These are phyloP conservation scores for Austroboletus niveus DNA, from an alignment of 1,284 basidiomycete genomes.

Conservation along the genomic window DNA sequence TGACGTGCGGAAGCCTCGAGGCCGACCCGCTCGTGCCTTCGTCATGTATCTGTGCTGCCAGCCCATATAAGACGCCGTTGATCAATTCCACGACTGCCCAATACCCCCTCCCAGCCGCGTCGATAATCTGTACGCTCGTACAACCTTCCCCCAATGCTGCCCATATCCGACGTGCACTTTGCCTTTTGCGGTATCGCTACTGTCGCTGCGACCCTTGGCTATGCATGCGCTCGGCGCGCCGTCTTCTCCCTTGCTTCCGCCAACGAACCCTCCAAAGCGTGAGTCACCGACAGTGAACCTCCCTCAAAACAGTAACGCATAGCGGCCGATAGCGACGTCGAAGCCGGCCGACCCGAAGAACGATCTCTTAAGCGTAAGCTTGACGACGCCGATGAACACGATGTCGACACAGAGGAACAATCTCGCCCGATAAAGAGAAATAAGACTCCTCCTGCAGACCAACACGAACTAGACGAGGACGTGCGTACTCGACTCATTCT, in stretches of 20 bases:
- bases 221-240: slow-evolving; percentile 46
- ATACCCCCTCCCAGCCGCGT: slow-evolving; percentile 14
- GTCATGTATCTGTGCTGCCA: slow-evolving; percentile 23
- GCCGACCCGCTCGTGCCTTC: slow-evolving; percentile 24
- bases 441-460: slow-evolving; percentile 45
- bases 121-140: slow-evolving; percentile 21
- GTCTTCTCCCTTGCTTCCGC: slow-evolving; percentile 20
- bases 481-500: slow-evolving; percentile 18
- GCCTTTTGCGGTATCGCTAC: slow-evolving; percentile 55
- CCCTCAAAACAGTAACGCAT: slow-evolving; percentile 30
- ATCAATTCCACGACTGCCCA: slow-evolving; percentile 21
- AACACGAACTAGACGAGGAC: slow-evolving; percentile 26
- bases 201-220: slow-evolving; percentile 56
- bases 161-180: slow-evolving; percentile 41
- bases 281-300: slow-evolving; percentile 30
- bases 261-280: slow-evolving; percentile 24
- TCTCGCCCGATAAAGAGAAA: slow-evolving; percentile 47
- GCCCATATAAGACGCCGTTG: slow-evolving; percentile 33
- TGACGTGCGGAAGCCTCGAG: slow-evolving; percentile 32
- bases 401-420: slow-evolving; percentile 17
- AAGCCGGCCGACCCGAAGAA: slow-evolving; percentile 26
- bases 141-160: slow-evolving; percentile 19
- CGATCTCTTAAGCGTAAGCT: slow-evolving; percentile 43
- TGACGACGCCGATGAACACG: slow-evolving; percentile 34
- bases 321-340: slow-evolving; percentile 35